Evolutionary conservation across 1,284 basidiomycete species (phyloP), one percentile per base, ranked within the genome.

Genomic region (Cryptococcus sp.): DNA sequence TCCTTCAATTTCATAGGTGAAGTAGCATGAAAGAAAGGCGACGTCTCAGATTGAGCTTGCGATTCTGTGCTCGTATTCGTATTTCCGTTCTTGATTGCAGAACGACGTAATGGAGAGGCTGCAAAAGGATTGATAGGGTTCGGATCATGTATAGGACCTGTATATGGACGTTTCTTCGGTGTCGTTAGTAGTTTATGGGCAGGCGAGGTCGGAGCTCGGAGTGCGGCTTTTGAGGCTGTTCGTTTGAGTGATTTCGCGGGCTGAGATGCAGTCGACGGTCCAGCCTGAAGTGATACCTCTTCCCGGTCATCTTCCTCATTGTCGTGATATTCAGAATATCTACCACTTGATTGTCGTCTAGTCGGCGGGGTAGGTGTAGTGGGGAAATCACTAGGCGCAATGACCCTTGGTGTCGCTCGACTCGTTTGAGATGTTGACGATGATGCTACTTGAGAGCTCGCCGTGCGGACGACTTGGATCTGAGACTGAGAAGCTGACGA

Each of bases 111-210:
- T 14, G 62, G 62, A 7, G 64, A 56, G 11, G 57, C 53, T 32
- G 59, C 53, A 49, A 73, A 73, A 24, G 72, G 72, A 52, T 73
- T 72, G 47, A 64, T 41, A 9, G 68, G 69, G 31, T 64, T 66
- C 4, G 69, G 70, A 53, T 73, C 71, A 39, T 60, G 52, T 7
- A 71, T 53, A 0, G 69, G 69, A 7, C 69, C 69, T n/a, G 48
- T 37, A 45, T 73, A 67, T 1, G 56, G 61, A 24, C 54, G 42
- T 42, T 67, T 68, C 41, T 61, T 62, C 0, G 65, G 64, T 11
- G 67, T 67, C 31, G 49, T 43, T n/a, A 63, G 61, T 3, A 58
- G 34, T n/a, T n/a, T 24, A 5, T 37, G 45, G 4, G 45, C 19
- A 21, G 51, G 21, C 16, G 41, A 43, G 7, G 41, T 4, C 16